Percentiles rank a stretch among this genome's conserved stretches.
Evolutionary conservation across 495 filamentous ascomycete genomes (phyloP).

Genomic region (Podospora anserina): DNA sequence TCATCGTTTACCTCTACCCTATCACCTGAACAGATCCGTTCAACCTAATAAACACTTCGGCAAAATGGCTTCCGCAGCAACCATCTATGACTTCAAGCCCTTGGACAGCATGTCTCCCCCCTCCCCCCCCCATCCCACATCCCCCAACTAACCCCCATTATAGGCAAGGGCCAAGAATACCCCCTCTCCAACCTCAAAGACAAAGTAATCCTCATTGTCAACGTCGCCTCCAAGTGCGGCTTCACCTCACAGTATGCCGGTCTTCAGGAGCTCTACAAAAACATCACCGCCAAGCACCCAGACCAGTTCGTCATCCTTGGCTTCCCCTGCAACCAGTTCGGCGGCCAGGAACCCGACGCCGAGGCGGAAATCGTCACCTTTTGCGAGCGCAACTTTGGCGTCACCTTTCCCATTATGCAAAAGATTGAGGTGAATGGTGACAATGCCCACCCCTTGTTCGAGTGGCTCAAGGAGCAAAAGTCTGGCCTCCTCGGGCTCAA

Average conservation of each 20-base stretch:
- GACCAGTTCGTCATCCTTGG: constrained; percentile 83
- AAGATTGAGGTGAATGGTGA: constrained; percentile 93
- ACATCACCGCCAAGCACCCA: constrained; percentile 61
- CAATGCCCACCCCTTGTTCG: constrained; percentile 72
- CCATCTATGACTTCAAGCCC: constrained; percentile 88
- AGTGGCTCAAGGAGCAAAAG: constrained; percentile 84
- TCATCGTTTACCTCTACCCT: background rate
- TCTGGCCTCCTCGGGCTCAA: constrained; percentile 82
- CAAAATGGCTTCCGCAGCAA: constrained; percentile 84
- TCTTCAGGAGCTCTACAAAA: constrained; percentile 87
- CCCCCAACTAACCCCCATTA: too few species aligned
- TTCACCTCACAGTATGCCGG: constrained; percentile 96
- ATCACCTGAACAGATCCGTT: background rate
- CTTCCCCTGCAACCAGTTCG: constrained; percentile 99
- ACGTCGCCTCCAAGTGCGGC: constrained; percentile 98
- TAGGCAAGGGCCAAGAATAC: constrained; percentile 70
- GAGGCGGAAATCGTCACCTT: constrained; percentile 90
- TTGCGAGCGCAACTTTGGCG: constrained; percentile 93
- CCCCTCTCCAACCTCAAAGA: constrained; percentile 66
- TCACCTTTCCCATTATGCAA: constrained; percentile 84
- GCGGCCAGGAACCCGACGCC: constrained; percentile 78
- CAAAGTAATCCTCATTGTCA: constrained; percentile 94
- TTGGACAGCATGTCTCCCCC: constrained; percentile 42
- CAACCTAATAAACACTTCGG: constrained; percentile 18
- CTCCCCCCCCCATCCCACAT: too few species aligned